phyloP scores from a whole-genome alignment of 192 early-diverging fungal species.

The Pilobolus umbonatus region DNA sequence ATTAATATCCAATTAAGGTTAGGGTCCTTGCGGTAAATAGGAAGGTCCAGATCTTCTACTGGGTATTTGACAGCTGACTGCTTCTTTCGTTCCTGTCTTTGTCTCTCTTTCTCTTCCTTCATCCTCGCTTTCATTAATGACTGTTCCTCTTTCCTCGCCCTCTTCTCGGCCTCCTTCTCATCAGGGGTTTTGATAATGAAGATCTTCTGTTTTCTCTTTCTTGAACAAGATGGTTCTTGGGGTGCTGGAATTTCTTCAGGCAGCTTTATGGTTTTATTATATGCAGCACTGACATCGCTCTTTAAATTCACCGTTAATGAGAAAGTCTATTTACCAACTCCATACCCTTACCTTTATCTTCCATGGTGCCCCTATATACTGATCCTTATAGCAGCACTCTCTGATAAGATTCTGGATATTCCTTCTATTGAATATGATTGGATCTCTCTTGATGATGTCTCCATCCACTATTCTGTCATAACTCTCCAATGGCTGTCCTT shows the following conservation, averaged over 20 bases:
- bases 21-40: conserved; percentile 31
- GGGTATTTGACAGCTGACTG: conserved; percentile 63
- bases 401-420: conserved; percentile 64
- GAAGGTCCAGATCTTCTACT: conserved; percentile 78
- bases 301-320: no score
- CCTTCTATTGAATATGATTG: conserved; percentile 54
- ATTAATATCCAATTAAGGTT: conserved; percentile 25
- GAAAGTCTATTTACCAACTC: no score
- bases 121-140: conserved; percentile 27
- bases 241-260: conserved; percentile 34
- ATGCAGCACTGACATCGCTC: neutral
- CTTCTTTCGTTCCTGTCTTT: conserved; percentile 25
- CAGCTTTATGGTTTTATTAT: conserved; percentile 33
- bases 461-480: conserved; percentile 36
- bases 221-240: no score
- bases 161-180: conserved; percentile 22
- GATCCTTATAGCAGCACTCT: conserved; percentile 61
- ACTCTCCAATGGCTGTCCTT: conserved; percentile 42
- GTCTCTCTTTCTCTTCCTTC: conserved; percentile 28
- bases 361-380: conserved; percentile 70
- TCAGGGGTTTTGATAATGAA: conserved; percentile 7
- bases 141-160: conserved; percentile 32
- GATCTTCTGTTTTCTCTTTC: neutral
- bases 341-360: conserved; percentile 66
- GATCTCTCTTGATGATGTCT: conserved; percentile 43